Percentiles rank a stretch among this genome's conserved stretches.
Conservation (phyloP, 371 early-diverging fungal species). For the Circinella minor region DNA sequence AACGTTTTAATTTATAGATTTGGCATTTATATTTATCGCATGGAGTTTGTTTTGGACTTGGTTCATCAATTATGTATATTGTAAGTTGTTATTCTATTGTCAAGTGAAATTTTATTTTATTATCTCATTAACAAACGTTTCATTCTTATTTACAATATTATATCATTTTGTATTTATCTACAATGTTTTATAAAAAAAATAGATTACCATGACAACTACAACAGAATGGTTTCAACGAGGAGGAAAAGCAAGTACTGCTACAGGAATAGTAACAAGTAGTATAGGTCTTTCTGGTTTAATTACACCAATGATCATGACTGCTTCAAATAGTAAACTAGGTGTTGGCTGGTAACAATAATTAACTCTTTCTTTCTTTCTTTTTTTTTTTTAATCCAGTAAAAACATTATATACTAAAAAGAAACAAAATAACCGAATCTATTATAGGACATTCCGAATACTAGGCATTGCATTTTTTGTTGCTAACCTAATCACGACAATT, state of each 20-base stretch:
- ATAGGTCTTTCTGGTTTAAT: constrained; percentile 1
- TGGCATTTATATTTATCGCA: constrained; percentile 71
- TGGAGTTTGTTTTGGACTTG: constrained; percentile 33
- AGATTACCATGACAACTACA: constrained; percentile 42
- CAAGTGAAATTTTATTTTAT: neutral
- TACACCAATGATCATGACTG: constrained; percentile 7
- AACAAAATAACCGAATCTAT: too few species aligned
- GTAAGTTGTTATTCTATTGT: constrained; percentile 4
- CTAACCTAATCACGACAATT: constrained; percentile 11
- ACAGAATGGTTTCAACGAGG: constrained; percentile 69
- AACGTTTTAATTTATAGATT: constrained; percentile 9
- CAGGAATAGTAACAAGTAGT: constrained; percentile 55
- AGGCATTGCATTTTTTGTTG: constrained; percentile 13
- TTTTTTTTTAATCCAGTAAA: too few species aligned
- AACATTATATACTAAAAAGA: too few species aligned
- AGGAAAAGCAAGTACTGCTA: constrained; percentile 60
- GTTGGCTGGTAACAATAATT: constrained; percentile 1
- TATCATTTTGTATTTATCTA: neutral
- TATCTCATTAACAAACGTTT: neutral
- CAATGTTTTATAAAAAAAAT: neutral
- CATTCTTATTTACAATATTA: neutral
- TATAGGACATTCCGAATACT: constrained; percentile 44
- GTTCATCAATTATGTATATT: constrained; percentile 3
- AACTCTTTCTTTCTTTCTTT: too few species aligned
- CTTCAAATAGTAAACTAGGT: constrained; percentile 6